These are phyloP conservation scores for Glycyrrhiza uralensis DNA, from an alignment of 306 rosid genomes.

Conservation along the genomic window DNA sequence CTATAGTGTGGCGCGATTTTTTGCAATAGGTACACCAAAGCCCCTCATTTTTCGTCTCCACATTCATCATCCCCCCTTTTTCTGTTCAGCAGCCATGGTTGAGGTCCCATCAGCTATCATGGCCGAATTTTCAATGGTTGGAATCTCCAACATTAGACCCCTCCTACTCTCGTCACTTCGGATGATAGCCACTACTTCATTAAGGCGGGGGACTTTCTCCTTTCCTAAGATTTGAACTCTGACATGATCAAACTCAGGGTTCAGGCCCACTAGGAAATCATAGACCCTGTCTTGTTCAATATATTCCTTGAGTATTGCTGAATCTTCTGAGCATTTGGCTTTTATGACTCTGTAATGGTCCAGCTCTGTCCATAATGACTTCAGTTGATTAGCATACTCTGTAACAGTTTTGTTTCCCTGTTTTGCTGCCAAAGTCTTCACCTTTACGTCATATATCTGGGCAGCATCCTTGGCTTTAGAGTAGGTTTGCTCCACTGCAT, in stretches of 20 bases:
- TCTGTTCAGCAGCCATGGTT: too few species aligned
- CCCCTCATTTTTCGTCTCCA: too few species aligned
- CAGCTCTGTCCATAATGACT: not conserved
- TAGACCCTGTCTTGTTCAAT: not conserved
- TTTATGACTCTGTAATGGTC: not conserved
- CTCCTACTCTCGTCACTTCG: not conserved
- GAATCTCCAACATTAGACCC: not conserved
- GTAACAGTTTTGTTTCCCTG: not conserved
- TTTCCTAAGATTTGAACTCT: not conserved
- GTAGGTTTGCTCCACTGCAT: not conserved
- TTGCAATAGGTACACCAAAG: too few species aligned
- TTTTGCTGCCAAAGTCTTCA: not conserved
- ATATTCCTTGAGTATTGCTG: not conserved
- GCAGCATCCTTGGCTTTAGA: conserved; percentile 5
- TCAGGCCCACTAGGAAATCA: not conserved
- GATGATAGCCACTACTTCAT: not conserved
- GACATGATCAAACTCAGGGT: not conserved
- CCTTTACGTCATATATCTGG: not conserved
- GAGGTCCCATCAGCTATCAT: not conserved
- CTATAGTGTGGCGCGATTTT: not conserved
- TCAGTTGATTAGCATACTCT: not conserved
- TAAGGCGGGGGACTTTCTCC: not conserved
- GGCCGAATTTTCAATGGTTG: not conserved
- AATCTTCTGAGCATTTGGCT: not conserved
- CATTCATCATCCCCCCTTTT: too few species aligned